Evolutionary conservation across 257 asterid genomes (phyloP).

Genomic region (Parsonsia alboflavescens): DNA sequence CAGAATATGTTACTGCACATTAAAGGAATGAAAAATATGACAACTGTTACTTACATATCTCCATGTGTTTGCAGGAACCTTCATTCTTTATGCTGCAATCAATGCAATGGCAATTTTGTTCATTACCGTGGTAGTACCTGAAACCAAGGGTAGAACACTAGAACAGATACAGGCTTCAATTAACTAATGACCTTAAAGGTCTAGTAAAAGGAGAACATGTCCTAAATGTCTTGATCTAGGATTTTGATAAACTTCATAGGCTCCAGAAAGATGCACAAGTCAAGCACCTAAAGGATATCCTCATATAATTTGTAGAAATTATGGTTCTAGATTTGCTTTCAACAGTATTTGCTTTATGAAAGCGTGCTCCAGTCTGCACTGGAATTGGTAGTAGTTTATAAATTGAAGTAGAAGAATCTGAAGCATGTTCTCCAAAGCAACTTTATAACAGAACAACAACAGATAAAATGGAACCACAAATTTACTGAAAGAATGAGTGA

Average conservation of each 20-base stretch:
- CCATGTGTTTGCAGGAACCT: constrained; percentile 58
- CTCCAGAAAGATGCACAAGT: no score
- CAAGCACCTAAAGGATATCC: background rate
- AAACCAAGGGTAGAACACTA: constrained; percentile 84
- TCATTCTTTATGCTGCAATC: constrained; percentile 62
- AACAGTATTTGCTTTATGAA: background rate
- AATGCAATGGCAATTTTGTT: constrained; percentile 64
- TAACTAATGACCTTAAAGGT: constrained; percentile 13
- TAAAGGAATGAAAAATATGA: background rate
- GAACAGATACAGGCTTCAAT: constrained; percentile 80
- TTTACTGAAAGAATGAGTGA: background rate
- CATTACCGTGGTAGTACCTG: constrained; percentile 76
- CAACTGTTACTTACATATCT: background rate
- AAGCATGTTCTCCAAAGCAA: background rate
- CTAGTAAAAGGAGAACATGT: background rate
- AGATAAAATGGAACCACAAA: background rate
- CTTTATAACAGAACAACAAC: background rate
- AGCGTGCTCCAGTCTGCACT: background rate
- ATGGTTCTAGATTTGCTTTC: background rate
- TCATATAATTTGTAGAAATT: background rate
- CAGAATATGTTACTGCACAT: constrained; percentile 1
- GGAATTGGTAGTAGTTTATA: background rate
- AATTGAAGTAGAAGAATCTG: background rate
- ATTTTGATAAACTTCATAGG: background rate
- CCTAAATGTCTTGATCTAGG: constrained; percentile 1